Base-by-base conservation (phyloP, 164 flowering plant species). In the Echeveria elegans region DNA sequence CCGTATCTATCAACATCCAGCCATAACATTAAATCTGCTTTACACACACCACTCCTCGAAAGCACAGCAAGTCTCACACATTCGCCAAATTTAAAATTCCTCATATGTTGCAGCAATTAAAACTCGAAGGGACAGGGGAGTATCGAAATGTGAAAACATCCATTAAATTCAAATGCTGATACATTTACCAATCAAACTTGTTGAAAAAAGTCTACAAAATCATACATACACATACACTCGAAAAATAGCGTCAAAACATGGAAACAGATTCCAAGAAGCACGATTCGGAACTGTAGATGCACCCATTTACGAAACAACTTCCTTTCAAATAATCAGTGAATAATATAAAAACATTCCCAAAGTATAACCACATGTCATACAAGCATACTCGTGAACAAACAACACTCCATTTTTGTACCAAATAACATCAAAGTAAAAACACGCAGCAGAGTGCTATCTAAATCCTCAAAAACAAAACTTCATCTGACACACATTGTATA, bases 1-100 rank as follows among this genome's bases (percentile, higher is more conserved):
- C 63, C 72, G 53, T 14, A 70, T 64, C 72, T 70, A 63, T 60
- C 38, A 26, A 6, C 31, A 19, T 12, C 36, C 61, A 56, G 1
- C 36, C 5, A 30, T 15, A 66, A 34, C 29, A 38, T 28, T 31
- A 48, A 45, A 66, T 34, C 58, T 48, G 32, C 12, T 47, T 8
- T 18, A 15, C 10, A 29, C 26, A 9, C 41, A 28, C n/a, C 32
- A 29, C 7, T 19, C 23, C 23, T 1, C 11, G 15, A 12, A 21
- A 45, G 15, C 50, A 52, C 53, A 19, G 23, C 53, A n/a, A 48
- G 6, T 6, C 26, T 43, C 47, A 43, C 47, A 1, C 11, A n/a
- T 48, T 8, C 24, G 0, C 23, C 53, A 48, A 48, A 19, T 7
- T 6, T 19, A 6, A 48, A 19, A 4, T 19, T 3, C 29, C 47